Conservation (phyloP, 495 filamentous ascomycete genomes). For the Symbiotaphrina buchneri region DNA sequence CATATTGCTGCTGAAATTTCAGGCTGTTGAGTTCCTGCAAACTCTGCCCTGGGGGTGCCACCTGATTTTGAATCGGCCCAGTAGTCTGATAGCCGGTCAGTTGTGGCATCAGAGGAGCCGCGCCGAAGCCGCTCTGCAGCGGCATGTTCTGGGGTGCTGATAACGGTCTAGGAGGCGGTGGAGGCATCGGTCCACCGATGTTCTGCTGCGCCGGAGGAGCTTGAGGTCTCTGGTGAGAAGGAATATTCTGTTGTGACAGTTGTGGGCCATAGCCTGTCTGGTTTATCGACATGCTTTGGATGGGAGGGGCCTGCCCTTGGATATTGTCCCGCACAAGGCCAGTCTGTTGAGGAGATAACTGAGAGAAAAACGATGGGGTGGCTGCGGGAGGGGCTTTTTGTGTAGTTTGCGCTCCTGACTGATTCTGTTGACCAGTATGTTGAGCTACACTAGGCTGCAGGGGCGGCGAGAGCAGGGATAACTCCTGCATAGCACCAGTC, state of each 20-base stretch:
- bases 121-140: constrained; percentile 47
- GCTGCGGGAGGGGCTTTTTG: constrained; percentile 16
- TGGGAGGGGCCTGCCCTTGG: background rate
- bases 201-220: constrained; percentile 32
- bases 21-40: constrained; percentile 47
- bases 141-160: constrained; percentile 70
- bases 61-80: constrained; percentile 14
- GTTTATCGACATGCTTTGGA: background rate
- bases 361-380: constrained; percentile 26
- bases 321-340: constrained; percentile 7
- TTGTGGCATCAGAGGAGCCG: constrained; percentile 63
- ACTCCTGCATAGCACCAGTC: constrained; percentile 54
- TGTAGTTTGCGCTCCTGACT: constrained; percentile 8
- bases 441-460: constrained; percentile 49
- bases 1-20: constrained; percentile 31
- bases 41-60: constrained; percentile 56
- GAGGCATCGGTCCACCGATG: constrained; percentile 47
- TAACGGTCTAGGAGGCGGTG: constrained; percentile 62
- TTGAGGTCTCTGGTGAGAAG: constrained; percentile 48
- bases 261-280: constrained; percentile 3
- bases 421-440: constrained; percentile 11
- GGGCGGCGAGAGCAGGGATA: constrained; percentile 54
- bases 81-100: constrained; percentile 45
- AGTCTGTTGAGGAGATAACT: constrained; percentile 17
- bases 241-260: constrained; percentile 16